These are phyloP conservation scores for Angomonas desouzai DNA, from an alignment of 208 protist genomes.

Conservation along the genomic window DNA sequence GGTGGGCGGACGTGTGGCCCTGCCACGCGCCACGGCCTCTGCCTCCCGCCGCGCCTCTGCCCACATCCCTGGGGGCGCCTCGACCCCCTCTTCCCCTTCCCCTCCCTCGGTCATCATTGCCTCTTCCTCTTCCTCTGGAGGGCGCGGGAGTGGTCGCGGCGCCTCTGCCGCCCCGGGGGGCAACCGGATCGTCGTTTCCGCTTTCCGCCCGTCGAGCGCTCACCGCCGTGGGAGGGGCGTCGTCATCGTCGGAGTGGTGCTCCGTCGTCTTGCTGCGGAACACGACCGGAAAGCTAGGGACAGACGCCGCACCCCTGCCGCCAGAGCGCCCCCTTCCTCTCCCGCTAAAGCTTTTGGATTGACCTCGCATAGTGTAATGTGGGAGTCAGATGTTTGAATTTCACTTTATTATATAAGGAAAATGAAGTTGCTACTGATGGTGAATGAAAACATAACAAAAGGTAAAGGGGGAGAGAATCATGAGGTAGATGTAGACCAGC, in stretches of 20 bases:
- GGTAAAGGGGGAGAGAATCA: too few relatives aligned
- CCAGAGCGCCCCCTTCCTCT: slow-evolving; percentile 23
- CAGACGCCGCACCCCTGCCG: slow-evolving; percentile 12
- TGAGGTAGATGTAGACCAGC: too few relatives aligned
- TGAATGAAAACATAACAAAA: too few relatives aligned
- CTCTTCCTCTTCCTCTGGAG: too few relatives aligned
- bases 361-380: slow-evolving; percentile 11
- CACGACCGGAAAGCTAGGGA: slow-evolving; percentile 30
- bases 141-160: too few relatives aligned
- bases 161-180: too few relatives aligned
- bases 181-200: slow-evolving; percentile 13
- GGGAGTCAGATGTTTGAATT: too few relatives aligned
- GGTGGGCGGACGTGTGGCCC: neutral
- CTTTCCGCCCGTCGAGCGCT: slow-evolving; percentile 22
- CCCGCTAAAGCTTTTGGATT: slow-evolving; percentile 17
- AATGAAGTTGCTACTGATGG: too few relatives aligned
- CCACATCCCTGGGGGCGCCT: neutral
- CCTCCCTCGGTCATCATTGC: neutral
- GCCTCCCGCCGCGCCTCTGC: too few relatives aligned
- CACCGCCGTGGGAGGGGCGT: slow-evolving; percentile 33
- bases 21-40: neutral
- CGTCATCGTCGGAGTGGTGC: slow-evolving; percentile 16
- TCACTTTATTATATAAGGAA: too few relatives aligned
- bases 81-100: neutral
- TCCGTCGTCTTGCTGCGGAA: slow-evolving; percentile 10